Base-by-base conservation (phyloP, 164 flowering plant genomes). In the Vitis amurensis region DNA sequence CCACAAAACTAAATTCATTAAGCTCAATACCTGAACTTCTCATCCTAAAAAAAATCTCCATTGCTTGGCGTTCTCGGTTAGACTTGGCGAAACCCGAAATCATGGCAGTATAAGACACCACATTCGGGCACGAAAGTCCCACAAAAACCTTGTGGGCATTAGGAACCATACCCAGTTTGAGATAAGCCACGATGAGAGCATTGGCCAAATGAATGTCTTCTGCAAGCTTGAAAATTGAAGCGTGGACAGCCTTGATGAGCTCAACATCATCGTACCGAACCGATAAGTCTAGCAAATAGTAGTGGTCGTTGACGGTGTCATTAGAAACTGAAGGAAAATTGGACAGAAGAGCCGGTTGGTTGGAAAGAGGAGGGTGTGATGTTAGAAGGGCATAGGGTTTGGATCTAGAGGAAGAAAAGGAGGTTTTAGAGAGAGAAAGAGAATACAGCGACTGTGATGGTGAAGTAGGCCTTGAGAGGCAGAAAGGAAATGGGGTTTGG, bases 1-100 rank as follows among this genome's bases (percentile, higher is more conserved):
- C 96, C 49, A 93, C 97, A 61, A 86, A 88, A 60, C 76, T 83
- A 61, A 71, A 91, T 73, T 83, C 96, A 67, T 90, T 90, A 15
- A 93, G 94, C 63, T 88, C 87, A 74, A 91, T 78, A 69, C 89
- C 92, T 5, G 79, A 76, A n/a, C 23, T 57, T 59, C 84, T 76
- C 99, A 95, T 93, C 74, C 63, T 69, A 51, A 81, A 64, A 73
- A 91, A 95, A 13, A 92, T 73, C 37, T 63, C 63, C 1, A 89
- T 23, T 0, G 96, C 96, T 56, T 89, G 83, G 8, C 7, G 3
- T 59, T 81, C 96, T 2, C 74, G 67, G 31, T 68, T 56, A 9
- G 75, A 78, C 76, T 89, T 95, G 12, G 92, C 92, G 31, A 84
- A 83, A 27, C 83, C 85, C 9, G 94, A 88, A 60, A 95, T 77